phyloP scores from a whole-genome alignment of 2,329 filamentous ascomycete genomes.

The Helotiales sp. region DNA sequence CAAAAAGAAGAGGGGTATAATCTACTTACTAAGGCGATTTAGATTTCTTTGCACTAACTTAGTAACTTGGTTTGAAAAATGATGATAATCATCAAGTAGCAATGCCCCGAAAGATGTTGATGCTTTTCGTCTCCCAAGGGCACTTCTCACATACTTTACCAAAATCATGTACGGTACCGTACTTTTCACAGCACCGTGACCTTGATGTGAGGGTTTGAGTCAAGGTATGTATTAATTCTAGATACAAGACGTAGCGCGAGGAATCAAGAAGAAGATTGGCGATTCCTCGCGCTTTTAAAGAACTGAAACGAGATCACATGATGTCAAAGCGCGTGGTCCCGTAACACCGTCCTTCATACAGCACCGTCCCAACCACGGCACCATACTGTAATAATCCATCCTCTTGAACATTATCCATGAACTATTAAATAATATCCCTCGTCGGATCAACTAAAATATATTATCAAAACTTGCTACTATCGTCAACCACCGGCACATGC shows the following conservation, averaged over 20 bases:
- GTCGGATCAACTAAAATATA: slow-evolving; percentile 22
- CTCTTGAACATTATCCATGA: slow-evolving; percentile 33
- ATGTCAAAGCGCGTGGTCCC: too few relatives aligned
- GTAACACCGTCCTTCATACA: too few relatives aligned
- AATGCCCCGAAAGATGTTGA: not conserved
- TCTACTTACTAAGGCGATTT: not conserved
- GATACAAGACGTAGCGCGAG: too few relatives aligned
- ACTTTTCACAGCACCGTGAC: too few relatives aligned
- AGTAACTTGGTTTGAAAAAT: not conserved
- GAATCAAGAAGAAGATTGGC: too few relatives aligned
- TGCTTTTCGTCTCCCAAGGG: not conserved
- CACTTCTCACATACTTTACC: not conserved
- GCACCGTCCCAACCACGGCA: too few relatives aligned
- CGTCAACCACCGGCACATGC: slow-evolving; percentile 23
- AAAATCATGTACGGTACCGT: too few relatives aligned
- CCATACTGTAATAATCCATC: too few relatives aligned
- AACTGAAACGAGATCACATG: too few relatives aligned
- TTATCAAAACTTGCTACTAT: slow-evolving; percentile 18
- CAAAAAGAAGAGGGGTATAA: not conserved
- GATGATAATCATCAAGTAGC: not conserved
- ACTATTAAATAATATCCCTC: slow-evolving; percentile 25
- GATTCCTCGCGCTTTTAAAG: too few relatives aligned
- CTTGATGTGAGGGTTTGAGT: too few relatives aligned
- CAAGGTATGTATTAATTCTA: too few relatives aligned
- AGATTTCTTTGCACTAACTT: not conserved